Evolutionary conservation across 768 basidiomycete genomes (phyloP), one percentile per base, ranked within the genome.

Genomic region (Xerocomus spinulosus): DNA sequence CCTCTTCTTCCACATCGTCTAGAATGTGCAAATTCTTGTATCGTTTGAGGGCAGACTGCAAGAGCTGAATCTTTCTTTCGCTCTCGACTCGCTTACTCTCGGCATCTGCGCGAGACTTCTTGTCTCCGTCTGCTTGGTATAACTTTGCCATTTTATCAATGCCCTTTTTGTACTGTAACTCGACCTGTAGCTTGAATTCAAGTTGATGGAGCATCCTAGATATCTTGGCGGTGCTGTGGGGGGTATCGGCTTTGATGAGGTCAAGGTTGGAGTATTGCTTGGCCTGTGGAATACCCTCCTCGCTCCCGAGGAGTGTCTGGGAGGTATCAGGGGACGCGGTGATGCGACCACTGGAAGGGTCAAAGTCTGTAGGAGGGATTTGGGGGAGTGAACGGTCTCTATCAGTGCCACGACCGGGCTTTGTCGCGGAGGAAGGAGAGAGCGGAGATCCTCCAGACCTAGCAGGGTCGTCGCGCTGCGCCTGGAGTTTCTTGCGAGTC

Each of bases 101-200:
- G 2, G 94, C 92, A 65, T 98, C 95, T 12, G 81, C 83, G 60
- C 88, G 81, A 36, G 93, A 87, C 66, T 91, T 92, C 79, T 95
- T 95, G 74, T 99, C 96, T 45, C 94, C 95, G 61, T 99, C 96
- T 5, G 87, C 90, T 60, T 92, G 84, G 67, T 97, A 97, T 26
- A 97, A 77, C 69, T 89, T 94, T 30, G 86, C 89, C 96, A 99
- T 99, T 75, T 97, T 97, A 71, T 98, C 94, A 54, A 97, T 96
- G 34, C 96, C 96, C 66, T 85, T 80, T 76, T 94, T 95, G 76
- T 97, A 97, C 71, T 98, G 93, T 73, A 87, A 81, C 70, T 99
- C 96, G 54, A 99, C 92, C 68, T 95, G 91, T 46, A 97, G 83
- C 73, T 99, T 99, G 81, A 97, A 99, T 70, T 98, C 94, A 52